Conservation (phyloP, 148 eudicot genomes). For the Rheum nobile region DNA sequence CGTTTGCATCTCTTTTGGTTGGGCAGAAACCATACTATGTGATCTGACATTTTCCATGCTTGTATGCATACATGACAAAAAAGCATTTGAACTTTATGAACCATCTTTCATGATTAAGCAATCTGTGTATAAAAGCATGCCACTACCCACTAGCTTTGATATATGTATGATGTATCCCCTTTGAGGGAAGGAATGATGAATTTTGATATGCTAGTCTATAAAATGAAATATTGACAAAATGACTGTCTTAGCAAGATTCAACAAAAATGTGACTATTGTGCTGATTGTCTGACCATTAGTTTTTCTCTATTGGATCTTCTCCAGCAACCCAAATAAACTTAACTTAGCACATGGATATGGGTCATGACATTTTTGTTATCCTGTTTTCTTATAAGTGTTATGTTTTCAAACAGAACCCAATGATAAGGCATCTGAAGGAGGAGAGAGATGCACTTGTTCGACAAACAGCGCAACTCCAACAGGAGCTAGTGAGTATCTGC, state of each 20-base stretch:
- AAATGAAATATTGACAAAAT: background rate
- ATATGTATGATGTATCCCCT: too few species aligned
- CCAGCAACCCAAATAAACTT: background rate
- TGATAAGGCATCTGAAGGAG: conserved; percentile 42
- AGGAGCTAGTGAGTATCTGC: conserved; percentile 47
- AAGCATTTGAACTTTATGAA: background rate
- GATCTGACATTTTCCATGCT: background rate
- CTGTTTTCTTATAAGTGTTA: conserved; percentile 7
- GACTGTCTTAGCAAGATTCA: background rate
- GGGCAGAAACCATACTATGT: background rate
- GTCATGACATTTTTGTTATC: too few species aligned
- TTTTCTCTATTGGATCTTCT: background rate
- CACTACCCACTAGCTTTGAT: background rate
- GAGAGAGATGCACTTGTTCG: conserved; percentile 68
- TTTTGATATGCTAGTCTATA: background rate
- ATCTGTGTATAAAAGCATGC: background rate
- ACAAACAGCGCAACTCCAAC: conserved; percentile 56
- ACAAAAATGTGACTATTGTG: background rate
- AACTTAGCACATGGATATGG: too few species aligned
- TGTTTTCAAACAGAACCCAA: conserved; percentile 25
- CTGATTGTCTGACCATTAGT: background rate
- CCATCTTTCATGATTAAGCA: background rate
- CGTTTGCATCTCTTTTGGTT: background rate
- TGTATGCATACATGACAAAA: background rate
- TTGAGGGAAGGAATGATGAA: background rate